Percentiles rank a stretch among this genome's conserved stretches.
Conservation (phyloP, 202 grass and related monocot genomes). For the Elaeis oleifera region DNA sequence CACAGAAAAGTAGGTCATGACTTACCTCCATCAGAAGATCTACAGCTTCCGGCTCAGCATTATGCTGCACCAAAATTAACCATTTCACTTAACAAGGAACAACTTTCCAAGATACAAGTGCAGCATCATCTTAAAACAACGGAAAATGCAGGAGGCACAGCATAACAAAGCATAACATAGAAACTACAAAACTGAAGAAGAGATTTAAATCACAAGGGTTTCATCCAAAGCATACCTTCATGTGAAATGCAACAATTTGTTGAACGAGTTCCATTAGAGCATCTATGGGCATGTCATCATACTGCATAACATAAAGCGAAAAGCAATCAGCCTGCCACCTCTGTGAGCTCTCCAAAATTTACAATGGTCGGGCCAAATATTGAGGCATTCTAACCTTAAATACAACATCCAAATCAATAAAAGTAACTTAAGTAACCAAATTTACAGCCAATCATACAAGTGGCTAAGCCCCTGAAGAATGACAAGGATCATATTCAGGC, state of each 20-base stretch:
- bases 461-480: no score
- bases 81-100: background rate
- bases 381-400: no score
- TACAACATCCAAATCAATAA: no score
- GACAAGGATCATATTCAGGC: no score
- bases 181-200: background rate
- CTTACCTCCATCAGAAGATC: conserved; percentile 99
- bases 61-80: conserved; percentile 50
- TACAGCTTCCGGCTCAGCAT: conserved; percentile 93
- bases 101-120: background rate
- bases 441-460: no score
- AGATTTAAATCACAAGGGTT: background rate
- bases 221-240: conserved; percentile 59
- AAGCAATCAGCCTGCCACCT: conserved; percentile 7
- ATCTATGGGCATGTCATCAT: conserved; percentile 82
- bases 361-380: no score
- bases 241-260: conserved; percentile 98
- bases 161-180: background rate
- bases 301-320: conserved; percentile 33
- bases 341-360: background rate
- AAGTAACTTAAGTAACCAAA: no score
- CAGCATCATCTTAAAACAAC: background rate
- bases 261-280: conserved; percentile 93
- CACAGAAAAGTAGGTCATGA: conserved; percentile 1
- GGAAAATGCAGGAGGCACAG: background rate